These are phyloP conservation scores for Linum lewisii DNA, from an alignment of 345 rosid genomes.

Conservation along the genomic window DNA sequence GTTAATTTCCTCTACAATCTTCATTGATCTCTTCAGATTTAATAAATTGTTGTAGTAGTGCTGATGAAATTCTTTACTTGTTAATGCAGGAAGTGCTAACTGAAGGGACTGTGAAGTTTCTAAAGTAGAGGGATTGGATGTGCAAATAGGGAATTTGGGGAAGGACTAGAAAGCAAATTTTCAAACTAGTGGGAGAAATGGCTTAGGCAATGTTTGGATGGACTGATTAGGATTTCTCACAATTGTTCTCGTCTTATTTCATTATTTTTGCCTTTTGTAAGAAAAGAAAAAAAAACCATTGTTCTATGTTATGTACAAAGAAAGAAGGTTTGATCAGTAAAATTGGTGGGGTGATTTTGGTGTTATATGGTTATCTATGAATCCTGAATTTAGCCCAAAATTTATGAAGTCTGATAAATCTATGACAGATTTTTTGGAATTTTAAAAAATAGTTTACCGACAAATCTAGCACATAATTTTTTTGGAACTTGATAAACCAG, in stretches of 20 bases:
- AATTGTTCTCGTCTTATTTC: neutral
- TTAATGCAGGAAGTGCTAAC: conserved; percentile 10
- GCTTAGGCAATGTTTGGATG: neutral
- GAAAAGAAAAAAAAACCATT: neutral
- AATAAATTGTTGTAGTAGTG: too few relatives aligned
- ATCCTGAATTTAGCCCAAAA: too few relatives aligned
- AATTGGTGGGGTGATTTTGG: neutral
- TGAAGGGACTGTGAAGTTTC: conserved; percentile 3
- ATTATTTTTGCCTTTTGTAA: neutral
- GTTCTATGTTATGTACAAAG: neutral
- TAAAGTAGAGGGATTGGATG: neutral
- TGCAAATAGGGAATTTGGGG: neutral
- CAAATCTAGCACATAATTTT: too few relatives aligned
- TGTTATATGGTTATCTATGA: too few relatives aligned
- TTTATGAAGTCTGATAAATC: too few relatives aligned
- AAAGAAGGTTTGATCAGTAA: neutral
- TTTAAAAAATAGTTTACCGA: too few relatives aligned
- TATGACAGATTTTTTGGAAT: too few relatives aligned
- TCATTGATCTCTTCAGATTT: neutral
- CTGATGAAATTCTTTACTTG: neutral
- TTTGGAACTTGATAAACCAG: too few relatives aligned
- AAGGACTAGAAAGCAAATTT: neutral
- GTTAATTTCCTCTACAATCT: neutral
- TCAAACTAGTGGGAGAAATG: neutral
- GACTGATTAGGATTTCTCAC: neutral